phyloP scores from a whole-genome alignment of 2,329 filamentous ascomycete species.

The Chrysosporium queenslandicum region DNA sequence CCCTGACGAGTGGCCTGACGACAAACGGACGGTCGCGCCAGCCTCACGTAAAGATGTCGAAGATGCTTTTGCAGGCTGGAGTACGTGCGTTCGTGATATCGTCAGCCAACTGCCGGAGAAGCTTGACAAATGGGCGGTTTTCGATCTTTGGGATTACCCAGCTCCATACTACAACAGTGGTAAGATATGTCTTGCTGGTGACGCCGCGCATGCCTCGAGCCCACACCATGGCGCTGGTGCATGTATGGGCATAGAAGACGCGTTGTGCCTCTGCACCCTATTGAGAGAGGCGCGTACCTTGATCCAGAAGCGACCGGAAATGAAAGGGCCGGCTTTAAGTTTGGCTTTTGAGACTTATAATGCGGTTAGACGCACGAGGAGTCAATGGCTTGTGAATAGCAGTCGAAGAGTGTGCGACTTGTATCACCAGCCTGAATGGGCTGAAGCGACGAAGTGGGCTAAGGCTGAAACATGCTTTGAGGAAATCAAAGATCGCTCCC shows the following conservation, averaged over 20 bases:
- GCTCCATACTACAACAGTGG: constrained; percentile 26
- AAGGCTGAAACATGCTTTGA: neutral
- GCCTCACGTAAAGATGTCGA: neutral
- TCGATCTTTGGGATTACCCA: constrained; percentile 13
- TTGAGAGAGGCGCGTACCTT: neutral
- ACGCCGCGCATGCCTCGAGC: constrained; percentile 33
- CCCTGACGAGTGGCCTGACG: constrained; percentile 2
- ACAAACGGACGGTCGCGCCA: neutral
- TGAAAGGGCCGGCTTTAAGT: constrained; percentile 21
- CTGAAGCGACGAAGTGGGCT: neutral
- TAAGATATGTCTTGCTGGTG: constrained; percentile 28
- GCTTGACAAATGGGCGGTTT: constrained; percentile 7
- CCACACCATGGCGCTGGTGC: constrained; percentile 32
- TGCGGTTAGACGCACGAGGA: neutral
- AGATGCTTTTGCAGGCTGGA: neutral
- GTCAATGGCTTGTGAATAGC: constrained; percentile 4
- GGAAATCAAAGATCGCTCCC: neutral
- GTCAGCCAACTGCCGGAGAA: constrained; percentile 2
- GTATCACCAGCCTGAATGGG: neutral
- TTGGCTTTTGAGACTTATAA: constrained; percentile 20
- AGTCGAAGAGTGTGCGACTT: neutral
- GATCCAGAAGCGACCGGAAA: neutral
- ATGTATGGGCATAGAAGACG: constrained; percentile 33
- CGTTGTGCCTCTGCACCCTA: constrained; percentile 23
- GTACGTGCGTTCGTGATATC: neutral